Evolutionary conservation across 2,329 filamentous ascomycete species (phyloP).

Genomic region (Diaporthe batatas): DNA sequence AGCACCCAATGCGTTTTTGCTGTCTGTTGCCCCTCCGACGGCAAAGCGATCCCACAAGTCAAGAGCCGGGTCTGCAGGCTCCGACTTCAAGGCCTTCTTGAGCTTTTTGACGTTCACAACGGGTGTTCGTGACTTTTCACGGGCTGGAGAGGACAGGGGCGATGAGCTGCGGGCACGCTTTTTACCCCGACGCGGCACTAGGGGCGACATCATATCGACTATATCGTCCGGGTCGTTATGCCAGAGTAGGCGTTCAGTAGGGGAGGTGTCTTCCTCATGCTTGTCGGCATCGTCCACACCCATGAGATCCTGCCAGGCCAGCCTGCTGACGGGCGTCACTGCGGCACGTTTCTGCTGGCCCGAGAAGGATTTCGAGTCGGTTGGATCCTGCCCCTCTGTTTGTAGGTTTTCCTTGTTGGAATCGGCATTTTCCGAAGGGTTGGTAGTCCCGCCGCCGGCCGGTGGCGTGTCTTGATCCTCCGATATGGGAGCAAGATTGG

Average conservation of each 20-base stretch:
- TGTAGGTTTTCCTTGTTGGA: conserved; percentile 45
- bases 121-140: conserved; percentile 58
- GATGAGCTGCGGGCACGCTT: conserved; percentile 83
- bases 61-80: conserved; percentile 78
- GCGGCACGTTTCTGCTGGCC: conserved; percentile 23
- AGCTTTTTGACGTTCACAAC: conserved; percentile 71
- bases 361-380: conserved; percentile 14
- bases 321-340: conserved; percentile 63
- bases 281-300: conserved; percentile 59
- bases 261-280: conserved; percentile 64
- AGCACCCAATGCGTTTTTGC: conserved; percentile 58
- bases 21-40: conserved; percentile 58
- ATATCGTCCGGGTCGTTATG: conserved; percentile 62
- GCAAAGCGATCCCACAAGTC: conserved; percentile 85
- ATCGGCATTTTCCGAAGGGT: conserved; percentile 32
- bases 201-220: conserved; percentile 60
- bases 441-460: conserved; percentile 37
- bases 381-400: conserved; percentile 39
- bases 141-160: conserved; percentile 75
- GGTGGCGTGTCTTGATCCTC: background rate
- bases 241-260: conserved; percentile 74
- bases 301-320: conserved; percentile 72
- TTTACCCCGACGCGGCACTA: conserved; percentile 64
- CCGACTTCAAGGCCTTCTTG: conserved; percentile 72
- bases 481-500: conserved; percentile 1